Evolutionary conservation across 208 protist genomes (phyloP), one percentile per base, ranked within the genome.

Genomic region (Naegleria lovaniensis): DNA sequence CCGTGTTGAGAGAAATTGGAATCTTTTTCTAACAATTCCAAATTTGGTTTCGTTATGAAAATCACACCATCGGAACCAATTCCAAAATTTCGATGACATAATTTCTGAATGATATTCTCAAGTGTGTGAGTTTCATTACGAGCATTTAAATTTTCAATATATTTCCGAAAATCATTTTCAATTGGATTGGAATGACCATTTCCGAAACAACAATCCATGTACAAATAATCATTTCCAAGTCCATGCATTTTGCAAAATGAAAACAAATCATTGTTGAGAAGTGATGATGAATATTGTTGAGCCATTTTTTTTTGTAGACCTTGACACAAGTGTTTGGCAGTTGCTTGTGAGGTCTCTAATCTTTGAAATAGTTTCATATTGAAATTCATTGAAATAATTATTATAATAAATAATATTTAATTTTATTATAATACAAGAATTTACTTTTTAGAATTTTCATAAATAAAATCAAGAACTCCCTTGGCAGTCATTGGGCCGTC

Each of bases 221-320:
- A 79, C 25, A 79, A 9, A 79, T 79, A 79, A 79, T 79, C 67
- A 79, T 79, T 79, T 79, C 67, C 67, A 25, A 79, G 25, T 79
- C 67, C 67, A 13, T 79, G 67, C 67, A 79, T 79, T 79, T 79
- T 79, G 13, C 55, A 67, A 67, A 67, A 67, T 67, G 55, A 29
- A 29, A 67, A 29, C 2, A 1, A 48, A 48, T 48, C 43, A 48
- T 48, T 48, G 43, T 48, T n/a, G n/a, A n/a, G 51, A 58, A 58
- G 51, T 5, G 15, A 58, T 58, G 43, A 48, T 48, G 7, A 48
- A 48, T 48, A 9, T 48, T 48, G 43, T 48, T 48, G 43, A 48
- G 43, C 43, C 43, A 48, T 48, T 48, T 48, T 48, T 48, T 48
- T 48, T n/a, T n/a, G n/a, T n/a, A n/a, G n/a, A n/a, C n/a, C n/a